These are phyloP conservation scores for Fusarium sterilihyphosum DNA, from an alignment of 2,329 filamentous ascomycete genomes.

Conservation along the genomic window DNA sequence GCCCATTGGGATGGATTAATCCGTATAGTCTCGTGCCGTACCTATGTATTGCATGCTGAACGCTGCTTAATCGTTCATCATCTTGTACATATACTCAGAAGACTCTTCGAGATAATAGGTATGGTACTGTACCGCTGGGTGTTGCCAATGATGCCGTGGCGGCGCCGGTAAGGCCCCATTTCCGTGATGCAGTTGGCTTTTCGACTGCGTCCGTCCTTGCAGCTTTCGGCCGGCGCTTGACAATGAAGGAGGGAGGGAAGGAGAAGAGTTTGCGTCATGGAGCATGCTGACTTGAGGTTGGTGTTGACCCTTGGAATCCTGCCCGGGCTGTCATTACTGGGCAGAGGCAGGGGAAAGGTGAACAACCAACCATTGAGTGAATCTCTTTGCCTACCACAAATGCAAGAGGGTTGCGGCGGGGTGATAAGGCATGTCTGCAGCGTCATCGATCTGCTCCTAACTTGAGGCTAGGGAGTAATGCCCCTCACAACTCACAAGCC, in stretches of 20 bases:
- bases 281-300: constrained; percentile 23
- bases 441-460: constrained; percentile 30
- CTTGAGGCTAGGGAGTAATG: constrained; percentile 8
- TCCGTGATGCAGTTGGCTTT: constrained; percentile 17
- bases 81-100: neutral
- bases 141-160: constrained; percentile 39
- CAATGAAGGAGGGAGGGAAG: neutral
- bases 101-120: neutral
- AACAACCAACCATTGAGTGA: neutral
- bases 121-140: constrained; percentile 1
- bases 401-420: constrained; percentile 21
- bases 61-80: neutral
- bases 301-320: constrained; percentile 38
- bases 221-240: constrained; percentile 24
- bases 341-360: constrained; percentile 6
- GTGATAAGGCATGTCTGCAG: constrained; percentile 27
- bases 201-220: constrained; percentile 20
- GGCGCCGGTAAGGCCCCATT: constrained; percentile 11
- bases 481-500: neutral
- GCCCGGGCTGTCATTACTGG: neutral
- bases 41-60: neutral
- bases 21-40: neutral
- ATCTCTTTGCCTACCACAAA: neutral
- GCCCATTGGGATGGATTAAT: neutral
- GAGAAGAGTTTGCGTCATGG: constrained; percentile 38